Evolutionary conservation across 2,329 filamentous ascomycete genomes (phyloP).

Genomic region (Ophiostoma himal-ulmi): DNA sequence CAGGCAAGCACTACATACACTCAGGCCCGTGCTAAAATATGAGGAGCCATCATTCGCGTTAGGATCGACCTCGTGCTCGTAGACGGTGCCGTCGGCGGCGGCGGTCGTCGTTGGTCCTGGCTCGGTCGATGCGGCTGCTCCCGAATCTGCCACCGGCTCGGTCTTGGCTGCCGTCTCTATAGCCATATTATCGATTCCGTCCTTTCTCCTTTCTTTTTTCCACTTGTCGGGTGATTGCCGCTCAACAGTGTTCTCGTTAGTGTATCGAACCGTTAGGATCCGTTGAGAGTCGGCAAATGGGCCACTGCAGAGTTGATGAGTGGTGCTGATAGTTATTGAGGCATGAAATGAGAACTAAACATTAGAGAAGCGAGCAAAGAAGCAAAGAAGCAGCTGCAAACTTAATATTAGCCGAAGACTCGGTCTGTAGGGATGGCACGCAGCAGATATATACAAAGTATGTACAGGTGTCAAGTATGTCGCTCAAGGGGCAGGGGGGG

Average conservation of each 20-base stretch:
- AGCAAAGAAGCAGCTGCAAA: neutral
- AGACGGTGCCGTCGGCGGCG: neutral
- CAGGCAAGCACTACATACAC: slow-evolving; percentile 13
- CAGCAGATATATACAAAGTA: neutral
- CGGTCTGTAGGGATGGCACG: neutral
- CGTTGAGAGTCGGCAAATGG: no score
- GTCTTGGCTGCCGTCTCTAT: neutral
- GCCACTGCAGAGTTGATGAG: neutral
- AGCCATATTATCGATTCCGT: neutral
- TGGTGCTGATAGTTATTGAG: neutral
- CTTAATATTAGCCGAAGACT: neutral
- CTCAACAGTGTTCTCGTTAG: neutral
- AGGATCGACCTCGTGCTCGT: neutral
- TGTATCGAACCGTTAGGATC: neutral
- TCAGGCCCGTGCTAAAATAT: slow-evolving; percentile 25
- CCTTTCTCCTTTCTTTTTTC: neutral
- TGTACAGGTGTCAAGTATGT: neutral
- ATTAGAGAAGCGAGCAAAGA: no score
- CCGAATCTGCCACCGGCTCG: neutral
- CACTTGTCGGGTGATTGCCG: neutral
- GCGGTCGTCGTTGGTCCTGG: neutral
- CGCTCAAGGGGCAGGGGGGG: neutral
- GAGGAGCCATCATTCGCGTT: slow-evolving; percentile 19
- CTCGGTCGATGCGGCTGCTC: neutral
- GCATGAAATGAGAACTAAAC: neutral